phyloP scores from a whole-genome alignment of 2,329 filamentous ascomycete species.

The Samsoniella hepiali region DNA sequence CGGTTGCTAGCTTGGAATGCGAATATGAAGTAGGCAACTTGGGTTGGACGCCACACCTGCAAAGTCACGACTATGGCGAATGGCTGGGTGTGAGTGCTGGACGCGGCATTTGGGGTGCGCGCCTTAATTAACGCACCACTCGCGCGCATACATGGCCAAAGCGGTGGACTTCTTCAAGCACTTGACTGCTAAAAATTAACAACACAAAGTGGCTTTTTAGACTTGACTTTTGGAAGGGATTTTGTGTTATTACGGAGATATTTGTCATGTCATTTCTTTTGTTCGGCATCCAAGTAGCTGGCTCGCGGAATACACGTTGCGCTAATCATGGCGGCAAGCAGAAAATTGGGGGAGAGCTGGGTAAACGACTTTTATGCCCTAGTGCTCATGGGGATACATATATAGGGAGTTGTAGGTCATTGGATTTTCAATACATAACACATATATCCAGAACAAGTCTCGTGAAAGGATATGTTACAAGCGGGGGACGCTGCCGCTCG shows the following conservation, averaged over 20 bases:
- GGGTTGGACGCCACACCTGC: conserved; percentile 73
- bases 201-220: neutral
- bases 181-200: neutral
- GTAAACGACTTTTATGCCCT: neutral
- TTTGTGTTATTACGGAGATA: neutral
- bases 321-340: neutral
- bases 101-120: conserved; percentile 76
- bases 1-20: conserved; percentile 76
- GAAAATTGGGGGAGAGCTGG: conserved; percentile 3
- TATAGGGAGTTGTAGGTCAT: conserved; percentile 17
- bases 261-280: conserved; percentile 12
- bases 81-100: conserved; percentile 83
- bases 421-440: conserved; percentile 9
- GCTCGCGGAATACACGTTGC: neutral
- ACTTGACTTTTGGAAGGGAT: conserved; percentile 1
- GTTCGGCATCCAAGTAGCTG: conserved; percentile 4
- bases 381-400: conserved; percentile 12
- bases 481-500: neutral
- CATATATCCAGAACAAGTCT: neutral
- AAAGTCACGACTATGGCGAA: conserved; percentile 68
- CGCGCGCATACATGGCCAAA: no score
- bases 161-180: neutral
- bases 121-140: conserved; percentile 30
- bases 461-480: neutral
- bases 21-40: conserved; percentile 85